A percentile compares a stretch with the other conserved stretches of the same genome.
Evolutionary conservation across 805 yeast genomes (phyloP).

Genomic region (Saturnispora kantuleensis): DNA sequence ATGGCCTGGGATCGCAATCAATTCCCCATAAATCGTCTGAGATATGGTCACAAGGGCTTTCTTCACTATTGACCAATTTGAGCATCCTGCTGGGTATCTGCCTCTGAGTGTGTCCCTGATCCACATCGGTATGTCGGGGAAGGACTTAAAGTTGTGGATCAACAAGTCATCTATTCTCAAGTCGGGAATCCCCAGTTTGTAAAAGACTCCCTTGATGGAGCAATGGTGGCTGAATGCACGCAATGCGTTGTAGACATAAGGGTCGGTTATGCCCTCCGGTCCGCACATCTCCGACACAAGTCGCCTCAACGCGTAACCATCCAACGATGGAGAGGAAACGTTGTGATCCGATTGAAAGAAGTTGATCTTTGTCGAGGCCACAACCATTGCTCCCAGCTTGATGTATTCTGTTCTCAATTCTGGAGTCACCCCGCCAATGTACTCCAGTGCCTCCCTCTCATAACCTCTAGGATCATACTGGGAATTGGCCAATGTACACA

Average conservation of each 20-base stretch:
- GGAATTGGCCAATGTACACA: constrained; percentile 29
- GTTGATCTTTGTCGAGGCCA: constrained; percentile 39
- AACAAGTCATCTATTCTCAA: constrained; percentile 27
- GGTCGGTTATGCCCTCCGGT: constrained; percentile 27
- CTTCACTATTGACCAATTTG: constrained; percentile 34
- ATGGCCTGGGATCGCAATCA: constrained; percentile 30
- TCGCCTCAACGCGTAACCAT: constrained; percentile 34
- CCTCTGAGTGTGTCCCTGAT: constrained; percentile 31
- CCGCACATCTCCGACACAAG: constrained; percentile 33
- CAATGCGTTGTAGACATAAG: constrained; percentile 36
- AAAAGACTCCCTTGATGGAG: constrained; percentile 37
- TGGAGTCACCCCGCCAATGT: constrained; percentile 20
- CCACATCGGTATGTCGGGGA: constrained; percentile 35
- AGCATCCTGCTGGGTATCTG: constrained; percentile 46
- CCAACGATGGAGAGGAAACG: constrained; percentile 36
- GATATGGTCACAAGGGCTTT: constrained; percentile 30
- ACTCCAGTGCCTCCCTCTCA: constrained; percentile 28
- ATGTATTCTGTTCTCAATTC: constrained; percentile 27
- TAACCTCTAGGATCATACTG: constrained; percentile 24
- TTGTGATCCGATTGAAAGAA: constrained; percentile 50
- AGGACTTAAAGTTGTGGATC: constrained; percentile 25
- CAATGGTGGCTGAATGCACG: constrained; percentile 49
- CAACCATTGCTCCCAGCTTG: constrained; percentile 31
- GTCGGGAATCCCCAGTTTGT: constrained; percentile 31
- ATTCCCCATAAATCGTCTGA: constrained; percentile 28